These are phyloP conservation scores for Cordia subcordata DNA, from an alignment of 257 asterid genomes.

Conservation along the genomic window DNA sequence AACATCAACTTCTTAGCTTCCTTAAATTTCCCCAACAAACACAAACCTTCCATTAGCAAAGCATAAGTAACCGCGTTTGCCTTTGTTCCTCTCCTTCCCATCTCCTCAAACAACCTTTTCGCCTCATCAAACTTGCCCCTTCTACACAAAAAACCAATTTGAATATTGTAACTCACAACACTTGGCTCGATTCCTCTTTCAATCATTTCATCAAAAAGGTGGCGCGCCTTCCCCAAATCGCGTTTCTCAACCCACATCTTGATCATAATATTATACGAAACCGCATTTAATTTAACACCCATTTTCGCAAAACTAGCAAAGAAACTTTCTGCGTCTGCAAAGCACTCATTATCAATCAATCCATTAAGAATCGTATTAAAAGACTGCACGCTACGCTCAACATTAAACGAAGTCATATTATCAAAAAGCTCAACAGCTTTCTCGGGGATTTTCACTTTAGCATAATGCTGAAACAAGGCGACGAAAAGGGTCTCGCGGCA, in stretches of 20 bases:
- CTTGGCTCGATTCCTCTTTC: conserved; percentile 65
- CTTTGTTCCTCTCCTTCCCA: conserved; percentile 53
- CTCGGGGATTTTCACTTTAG: conserved; percentile 43
- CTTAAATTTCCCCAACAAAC: conserved; percentile 42
- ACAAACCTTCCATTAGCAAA: conserved; percentile 72
- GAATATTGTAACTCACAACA: conserved; percentile 65
- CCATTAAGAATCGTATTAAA: conserved; percentile 73
- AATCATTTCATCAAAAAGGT: conserved; percentile 86
- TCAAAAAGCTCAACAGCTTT: conserved; percentile 54
- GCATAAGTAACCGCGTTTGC: conserved; percentile 71
- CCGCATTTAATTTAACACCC: conserved; percentile 61
- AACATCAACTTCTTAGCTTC: conserved; percentile 85
- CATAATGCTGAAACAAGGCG: conserved; percentile 68
- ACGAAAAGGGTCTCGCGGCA: conserved; percentile 68
- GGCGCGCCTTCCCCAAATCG: conserved; percentile 52
- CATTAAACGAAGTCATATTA: conserved; percentile 59
- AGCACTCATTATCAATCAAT: conserved; percentile 41
- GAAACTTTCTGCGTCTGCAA: conserved; percentile 40
- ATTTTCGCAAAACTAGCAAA: conserved; percentile 37
- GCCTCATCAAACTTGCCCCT: conserved; percentile 55
- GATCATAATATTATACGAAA: conserved; percentile 70
- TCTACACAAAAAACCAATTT: conserved; percentile 69
- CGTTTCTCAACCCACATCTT: conserved; percentile 63
- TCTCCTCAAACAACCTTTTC: conserved; percentile 52
- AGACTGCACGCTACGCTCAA: conserved; percentile 53